Evolutionary conservation across 2,329 filamentous ascomycete genomes (phyloP).

Genomic region (Phaeosphaeria sp.): DNA sequence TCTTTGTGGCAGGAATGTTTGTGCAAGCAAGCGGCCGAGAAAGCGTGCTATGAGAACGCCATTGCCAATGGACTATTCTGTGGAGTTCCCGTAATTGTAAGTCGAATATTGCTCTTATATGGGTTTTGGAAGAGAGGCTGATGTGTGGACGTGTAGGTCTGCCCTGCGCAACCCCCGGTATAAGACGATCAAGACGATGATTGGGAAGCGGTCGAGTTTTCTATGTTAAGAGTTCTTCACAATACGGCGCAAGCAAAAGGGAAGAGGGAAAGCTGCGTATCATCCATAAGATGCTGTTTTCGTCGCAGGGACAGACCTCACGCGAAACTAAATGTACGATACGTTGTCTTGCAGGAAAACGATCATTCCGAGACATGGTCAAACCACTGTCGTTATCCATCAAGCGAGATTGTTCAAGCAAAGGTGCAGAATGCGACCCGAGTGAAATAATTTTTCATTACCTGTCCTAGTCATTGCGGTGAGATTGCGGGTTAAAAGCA

Average conservation of each 20-base stretch:
- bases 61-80: conserved; percentile 2
- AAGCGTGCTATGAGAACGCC: conserved; percentile 18
- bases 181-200: background rate
- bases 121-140: background rate
- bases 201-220: too few relatives aligned
- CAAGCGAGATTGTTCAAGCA: background rate
- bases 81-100: conserved; percentile 1
- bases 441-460: background rate
- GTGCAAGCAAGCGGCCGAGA: conserved; percentile 24
- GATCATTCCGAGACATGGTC: background rate
- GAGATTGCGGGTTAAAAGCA: background rate
- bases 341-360: background rate
- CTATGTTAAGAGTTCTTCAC: too few relatives aligned
- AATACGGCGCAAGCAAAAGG: too few relatives aligned
- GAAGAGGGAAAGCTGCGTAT: too few relatives aligned
- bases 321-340: background rate
- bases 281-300: too few relatives aligned
- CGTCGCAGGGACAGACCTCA: background rate
- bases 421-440: background rate
- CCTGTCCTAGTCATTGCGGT: background rate
- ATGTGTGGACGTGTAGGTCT: background rate
- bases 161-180: background rate
- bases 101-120: background rate
- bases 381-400: too few relatives aligned
- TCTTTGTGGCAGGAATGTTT: conserved; percentile 17